Conservation (phyloP, 2,329 filamentous ascomycete species). For the Colletotrichum cordylinicola region DNA sequence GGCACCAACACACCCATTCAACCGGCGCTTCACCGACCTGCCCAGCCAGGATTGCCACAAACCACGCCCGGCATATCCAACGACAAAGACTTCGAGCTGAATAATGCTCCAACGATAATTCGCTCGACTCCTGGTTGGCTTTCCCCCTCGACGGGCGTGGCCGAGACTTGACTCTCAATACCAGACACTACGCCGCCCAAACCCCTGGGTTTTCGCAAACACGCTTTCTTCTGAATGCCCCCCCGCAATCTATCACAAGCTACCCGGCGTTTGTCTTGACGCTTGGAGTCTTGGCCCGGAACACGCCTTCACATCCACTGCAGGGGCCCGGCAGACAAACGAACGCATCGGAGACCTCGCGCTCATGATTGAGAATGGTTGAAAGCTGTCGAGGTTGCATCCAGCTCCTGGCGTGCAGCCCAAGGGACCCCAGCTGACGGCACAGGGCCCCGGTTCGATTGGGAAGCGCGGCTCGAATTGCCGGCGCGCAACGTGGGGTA, state of each 20-base stretch:
- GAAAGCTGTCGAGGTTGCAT: not conserved
- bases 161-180: not conserved
- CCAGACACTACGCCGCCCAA: not conserved
- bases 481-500: constrained; percentile 13
- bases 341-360: not conserved
- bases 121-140: not conserved
- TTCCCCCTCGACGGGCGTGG: not conserved
- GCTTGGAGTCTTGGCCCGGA: not conserved
- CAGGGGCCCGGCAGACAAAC: not conserved
- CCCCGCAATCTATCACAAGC: not conserved
- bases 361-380: not conserved
- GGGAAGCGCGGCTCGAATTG: constrained; percentile 18
- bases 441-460: not conserved
- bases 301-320: not conserved
- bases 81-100: not conserved
- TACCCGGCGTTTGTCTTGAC: constrained; percentile 2
- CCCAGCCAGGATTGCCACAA: not conserved
- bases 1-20: not conserved
- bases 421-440: constrained; percentile 4
- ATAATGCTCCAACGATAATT: not conserved
- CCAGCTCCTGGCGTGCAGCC: constrained; percentile 2
- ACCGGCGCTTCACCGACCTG: not conserved
- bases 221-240: not conserved
- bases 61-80: not conserved
- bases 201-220: not conserved